Base-by-base conservation (phyloP, 768 basidiomycete species). In the Tulasnella sp. region DNA sequence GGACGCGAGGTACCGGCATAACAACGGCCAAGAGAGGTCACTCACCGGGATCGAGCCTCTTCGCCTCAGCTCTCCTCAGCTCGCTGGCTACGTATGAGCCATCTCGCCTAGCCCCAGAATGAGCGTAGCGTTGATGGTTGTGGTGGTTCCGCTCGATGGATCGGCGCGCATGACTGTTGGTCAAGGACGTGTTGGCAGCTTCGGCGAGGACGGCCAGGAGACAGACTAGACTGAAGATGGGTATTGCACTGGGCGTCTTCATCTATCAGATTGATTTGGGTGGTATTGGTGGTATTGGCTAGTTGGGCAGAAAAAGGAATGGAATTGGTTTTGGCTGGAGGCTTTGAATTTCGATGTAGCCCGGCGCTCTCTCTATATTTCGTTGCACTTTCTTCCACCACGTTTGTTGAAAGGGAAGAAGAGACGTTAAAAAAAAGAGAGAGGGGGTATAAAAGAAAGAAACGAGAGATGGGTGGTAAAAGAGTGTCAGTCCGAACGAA, bases 131-230 rank as follows among this genome's bases (percentile, higher is more conserved):
- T 51, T 18, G 48, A 51, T 23, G 48, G 48, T 51, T 18, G 74
- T 82, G 80, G 67, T 84, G 82, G 79, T 79, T 82, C 78, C 81
- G 74, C 0, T 79, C 18, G 55, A 84, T 6, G 29, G 85, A 85
- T 18, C 84, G 83, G 61, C 85, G 80, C 51, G 84, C 84, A 80
- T 86, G 83, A 77, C 86, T 83, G 82, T 70, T 83, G 80, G 80
- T 67, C 10, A 82, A 76, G n/a, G 87, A 86, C 0, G 87, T 85
- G 80, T 87, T 88, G 70, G 84, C 81, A 0, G 86, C 86, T 29
- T 82, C 81, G 75, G 83, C 83, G 44, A 81, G 78, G 67, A 80
- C 75, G 75, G 80, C 44, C 55, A 85, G 79, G 72, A 81, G 75
- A 74, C 80, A 78, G 74, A 83, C 55, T 78, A 83, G 74, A 40